These are phyloP conservation scores for Neospermospora avenae DNA, from an alignment of 2,329 filamentous ascomycete genomes.

Conservation along the genomic window DNA sequence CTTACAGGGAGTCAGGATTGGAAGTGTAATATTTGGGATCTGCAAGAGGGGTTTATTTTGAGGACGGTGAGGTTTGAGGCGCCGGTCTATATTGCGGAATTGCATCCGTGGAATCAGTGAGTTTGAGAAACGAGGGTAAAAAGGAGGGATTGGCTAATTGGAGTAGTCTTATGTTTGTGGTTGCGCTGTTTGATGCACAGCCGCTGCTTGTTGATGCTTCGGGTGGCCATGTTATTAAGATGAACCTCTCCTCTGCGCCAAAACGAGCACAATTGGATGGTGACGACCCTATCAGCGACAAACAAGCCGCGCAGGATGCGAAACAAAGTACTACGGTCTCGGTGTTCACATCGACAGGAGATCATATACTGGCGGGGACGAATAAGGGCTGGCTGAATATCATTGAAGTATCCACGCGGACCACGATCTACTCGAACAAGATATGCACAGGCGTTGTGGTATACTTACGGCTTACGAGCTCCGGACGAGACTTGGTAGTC, in stretches of 20 bases:
- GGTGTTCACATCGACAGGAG: constrained; percentile 79
- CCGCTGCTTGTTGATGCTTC: constrained; percentile 83
- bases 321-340: constrained; percentile 94
- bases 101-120: constrained; percentile 88
- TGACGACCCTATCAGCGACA: constrained; percentile 71
- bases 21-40: constrained; percentile 95
- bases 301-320: constrained; percentile 85
- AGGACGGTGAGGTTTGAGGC: constrained; percentile 89
- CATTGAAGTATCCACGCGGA: constrained; percentile 75
- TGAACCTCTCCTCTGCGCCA: constrained; percentile 76
- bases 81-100: constrained; percentile 91
- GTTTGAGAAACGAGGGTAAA: constrained; percentile 26
- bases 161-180: constrained; percentile 74
- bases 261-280: constrained; percentile 68
- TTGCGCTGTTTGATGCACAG: constrained; percentile 89
- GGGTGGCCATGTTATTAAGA: constrained; percentile 66
- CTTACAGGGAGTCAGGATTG: constrained; percentile 93
- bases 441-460: constrained; percentile 86
- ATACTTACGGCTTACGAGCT: constrained; percentile 77
- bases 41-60: constrained; percentile 65
- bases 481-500: constrained; percentile 82
- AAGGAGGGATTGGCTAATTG: neutral
- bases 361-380: constrained; percentile 88
- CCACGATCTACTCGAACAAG: constrained; percentile 86
- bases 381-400: constrained; percentile 97